A percentile compares a stretch with the other conserved stretches of the same genome.
phyloP scores from a whole-genome alignment of 2,329 filamentous ascomycete species.

The Fusarium agapanthi region DNA sequence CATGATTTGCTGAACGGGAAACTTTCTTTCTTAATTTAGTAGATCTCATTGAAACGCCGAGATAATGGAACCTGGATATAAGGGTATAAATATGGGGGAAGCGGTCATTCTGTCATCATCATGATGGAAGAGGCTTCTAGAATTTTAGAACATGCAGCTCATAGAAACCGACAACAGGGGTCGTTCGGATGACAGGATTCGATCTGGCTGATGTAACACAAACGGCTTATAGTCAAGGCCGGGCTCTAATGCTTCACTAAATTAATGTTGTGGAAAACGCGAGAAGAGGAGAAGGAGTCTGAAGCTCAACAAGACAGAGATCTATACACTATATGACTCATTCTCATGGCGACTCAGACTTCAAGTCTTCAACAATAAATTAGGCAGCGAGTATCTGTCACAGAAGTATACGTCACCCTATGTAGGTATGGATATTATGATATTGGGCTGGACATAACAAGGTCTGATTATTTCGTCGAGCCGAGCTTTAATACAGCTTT shows the following conservation, averaged over 20 bases:
- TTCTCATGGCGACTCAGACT: neutral
- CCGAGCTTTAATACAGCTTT: neutral
- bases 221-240: neutral
- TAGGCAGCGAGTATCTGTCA: neutral
- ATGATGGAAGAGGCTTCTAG: neutral
- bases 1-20: neutral
- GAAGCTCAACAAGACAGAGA: neutral
- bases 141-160: neutral
- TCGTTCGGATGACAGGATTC: neutral
- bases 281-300: neutral
- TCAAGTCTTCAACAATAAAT: neutral
- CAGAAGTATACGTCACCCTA: neutral
- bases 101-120: slow-evolving; percentile 1
- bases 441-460: neutral
- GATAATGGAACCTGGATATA: neutral
- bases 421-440: neutral
- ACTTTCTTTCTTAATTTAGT: neutral
- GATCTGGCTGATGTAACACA: neutral
- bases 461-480: neutral
- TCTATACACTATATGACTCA: neutral
- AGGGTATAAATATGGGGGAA: neutral
- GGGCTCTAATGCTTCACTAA: neutral
- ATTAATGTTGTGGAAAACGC: no score
- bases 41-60: neutral
- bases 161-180: neutral